A percentile compares a stretch with the other conserved stretches of the same genome.
Evolutionary conservation across 2,329 filamentous ascomycete species (phyloP).

Genomic region (Rutstroemia sydowiana): DNA sequence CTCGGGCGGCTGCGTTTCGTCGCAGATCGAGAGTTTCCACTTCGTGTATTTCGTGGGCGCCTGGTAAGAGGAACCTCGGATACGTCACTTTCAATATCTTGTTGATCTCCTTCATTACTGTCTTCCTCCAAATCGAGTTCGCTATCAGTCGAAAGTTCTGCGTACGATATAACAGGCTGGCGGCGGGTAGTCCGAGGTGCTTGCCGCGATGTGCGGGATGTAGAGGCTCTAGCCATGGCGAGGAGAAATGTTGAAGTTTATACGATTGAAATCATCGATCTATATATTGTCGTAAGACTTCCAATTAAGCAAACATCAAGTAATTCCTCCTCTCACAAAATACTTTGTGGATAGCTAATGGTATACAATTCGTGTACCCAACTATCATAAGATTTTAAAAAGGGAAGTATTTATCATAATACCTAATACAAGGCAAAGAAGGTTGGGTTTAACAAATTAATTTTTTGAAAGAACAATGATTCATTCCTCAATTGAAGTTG

Average conservation of each 20-base stretch:
- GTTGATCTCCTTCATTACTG: not conserved
- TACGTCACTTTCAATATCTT: not conserved
- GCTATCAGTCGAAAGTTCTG: slow-evolving; percentile 7
- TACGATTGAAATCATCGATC: not conserved
- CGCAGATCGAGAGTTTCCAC: not conserved
- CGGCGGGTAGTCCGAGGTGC: slow-evolving; percentile 1
- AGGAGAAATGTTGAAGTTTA: not conserved
- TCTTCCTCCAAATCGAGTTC: slow-evolving; percentile 4
- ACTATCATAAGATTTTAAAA: not conserved
- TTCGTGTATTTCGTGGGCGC: not conserved
- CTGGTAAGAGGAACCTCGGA: not conserved
- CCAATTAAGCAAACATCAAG: not conserved
- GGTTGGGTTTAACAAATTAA: not conserved
- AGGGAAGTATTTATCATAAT: not conserved
- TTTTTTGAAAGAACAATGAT: not conserved
- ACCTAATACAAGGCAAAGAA: not conserved
- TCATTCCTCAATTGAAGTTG: too few relatives aligned
- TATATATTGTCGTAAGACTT: not conserved
- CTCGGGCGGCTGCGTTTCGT: not conserved
- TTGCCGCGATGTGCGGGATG: not conserved
- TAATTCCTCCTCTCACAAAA: not conserved
- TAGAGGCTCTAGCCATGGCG: slow-evolving; percentile 3
- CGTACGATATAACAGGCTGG: slow-evolving; percentile 8
- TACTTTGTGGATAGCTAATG: too few relatives aligned
- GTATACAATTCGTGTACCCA: not conserved